Base-by-base conservation (phyloP, 164 flowering plant species). In the Cinnamomum chago region DNA sequence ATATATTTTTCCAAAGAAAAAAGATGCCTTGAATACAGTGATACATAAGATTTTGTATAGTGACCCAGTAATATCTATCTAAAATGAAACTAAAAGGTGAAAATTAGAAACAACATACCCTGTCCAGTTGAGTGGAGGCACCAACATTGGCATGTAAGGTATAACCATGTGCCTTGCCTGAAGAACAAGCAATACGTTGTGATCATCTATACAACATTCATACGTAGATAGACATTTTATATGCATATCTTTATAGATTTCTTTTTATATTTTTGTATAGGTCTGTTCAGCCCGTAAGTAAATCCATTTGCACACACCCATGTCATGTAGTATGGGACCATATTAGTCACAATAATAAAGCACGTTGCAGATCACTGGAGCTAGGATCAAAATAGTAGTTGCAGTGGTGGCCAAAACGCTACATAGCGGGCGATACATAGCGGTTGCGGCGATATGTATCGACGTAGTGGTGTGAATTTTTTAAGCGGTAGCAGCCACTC, bases 91-190 rank as follows among this genome's bases (percentile, higher is more conserved):
- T 9, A 40, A 72, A 60, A 52, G 6, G 30, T 5, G 27, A 23
- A 64, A 71, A 67, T 7, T 22, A 47, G 58, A 50, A 73, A 58
- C 60, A 65, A 15, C 83, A 72, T 88, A 88, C 89, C 89, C 89
- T 62, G 79, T 83, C 92, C 92, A 88, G 64, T 78, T 78, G 22
- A 82, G 67, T 68, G 92, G 92, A 51, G 90, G 90, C 73, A 85
- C 81, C 83, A 88, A 73, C 92, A 88, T 88, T 73, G 92, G 92
- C 92, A 87, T 88, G 80, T 88, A 88, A 28, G 92, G 90, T 25
- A 88, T 88, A 79, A 88, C 90, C 89, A 88, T 84, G 79, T 88
- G 89, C 79, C 85, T 85, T 67, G 88, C 91, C 91, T 88, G 86
- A 65, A 58, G 15, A 22, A 77, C 15, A 75, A 68, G 65, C 2